phyloP scores from a whole-genome alignment of 257 asterid genomes.

The Primulina huaijiensis region DNA sequence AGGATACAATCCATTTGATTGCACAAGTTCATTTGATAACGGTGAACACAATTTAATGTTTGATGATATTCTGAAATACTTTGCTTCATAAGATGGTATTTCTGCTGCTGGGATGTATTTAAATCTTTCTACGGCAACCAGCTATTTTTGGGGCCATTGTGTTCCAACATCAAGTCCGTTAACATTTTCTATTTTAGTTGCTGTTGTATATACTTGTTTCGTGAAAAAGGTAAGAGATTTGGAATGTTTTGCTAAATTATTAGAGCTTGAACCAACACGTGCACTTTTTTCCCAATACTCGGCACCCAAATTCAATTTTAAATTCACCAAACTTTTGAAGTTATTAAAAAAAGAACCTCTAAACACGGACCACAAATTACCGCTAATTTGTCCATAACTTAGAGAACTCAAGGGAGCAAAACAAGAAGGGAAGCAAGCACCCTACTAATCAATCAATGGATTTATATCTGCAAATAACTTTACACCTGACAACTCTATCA shows the following conservation, averaged over 20 bases:
- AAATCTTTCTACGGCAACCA: neutral
- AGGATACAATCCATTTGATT: neutral
- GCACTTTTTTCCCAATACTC: neutral
- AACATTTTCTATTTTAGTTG: neutral
- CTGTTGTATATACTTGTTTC: neutral
- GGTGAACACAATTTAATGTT: neutral
- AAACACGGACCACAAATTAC: neutral
- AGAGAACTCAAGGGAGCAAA: neutral
- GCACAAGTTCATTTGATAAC: slow-evolving; percentile 3
- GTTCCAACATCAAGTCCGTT: neutral
- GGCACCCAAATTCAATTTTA: neutral
- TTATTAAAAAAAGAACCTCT: neutral
- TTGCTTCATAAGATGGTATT: slow-evolving; percentile 15
- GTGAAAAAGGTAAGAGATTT: too few species aligned
- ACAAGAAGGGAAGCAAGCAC: neutral
- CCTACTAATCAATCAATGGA: slow-evolving; percentile 28
- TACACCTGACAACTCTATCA: slow-evolving; percentile 69
- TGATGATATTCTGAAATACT: slow-evolving; percentile 17
- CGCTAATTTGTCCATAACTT: neutral
- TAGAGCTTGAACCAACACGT: neutral
- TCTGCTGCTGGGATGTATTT: neutral
- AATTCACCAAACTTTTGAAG: neutral
- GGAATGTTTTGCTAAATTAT: neutral
- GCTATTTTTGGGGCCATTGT: too few species aligned
- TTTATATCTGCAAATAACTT: slow-evolving; percentile 81